These are phyloP conservation scores for Silene coronaria DNA, from an alignment of 179 eudicot genomes.

Conservation along the genomic window DNA sequence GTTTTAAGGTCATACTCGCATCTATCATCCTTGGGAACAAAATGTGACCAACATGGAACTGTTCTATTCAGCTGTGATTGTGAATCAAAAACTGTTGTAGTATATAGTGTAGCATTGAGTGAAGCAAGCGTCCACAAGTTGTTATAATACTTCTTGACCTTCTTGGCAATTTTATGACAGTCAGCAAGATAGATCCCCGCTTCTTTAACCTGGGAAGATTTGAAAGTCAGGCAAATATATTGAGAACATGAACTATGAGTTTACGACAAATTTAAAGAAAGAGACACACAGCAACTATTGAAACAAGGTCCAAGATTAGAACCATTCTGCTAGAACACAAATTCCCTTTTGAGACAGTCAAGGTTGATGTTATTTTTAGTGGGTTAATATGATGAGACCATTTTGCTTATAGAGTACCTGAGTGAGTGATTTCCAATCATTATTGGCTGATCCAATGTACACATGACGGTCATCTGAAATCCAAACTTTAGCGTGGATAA, in stretches of 20 bases:
- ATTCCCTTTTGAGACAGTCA: background rate
- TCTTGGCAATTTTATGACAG: slow-evolving; percentile 57
- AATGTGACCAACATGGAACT: slow-evolving; percentile 93
- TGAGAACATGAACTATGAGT: background rate
- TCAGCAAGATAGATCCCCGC: slow-evolving; percentile 63
- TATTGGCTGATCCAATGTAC: slow-evolving; percentile 88
- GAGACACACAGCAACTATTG: background rate
- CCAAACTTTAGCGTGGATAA: slow-evolving; percentile 89
- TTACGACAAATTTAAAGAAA: background rate
- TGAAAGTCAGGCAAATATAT: slow-evolving; percentile 1
- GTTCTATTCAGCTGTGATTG: slow-evolving; percentile 68
- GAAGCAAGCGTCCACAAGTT: slow-evolving; percentile 76
- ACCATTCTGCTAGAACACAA: background rate
- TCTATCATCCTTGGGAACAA: slow-evolving; percentile 45
- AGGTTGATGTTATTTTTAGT: background rate
- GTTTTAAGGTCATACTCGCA: slow-evolving; percentile 54
- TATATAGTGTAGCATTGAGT: slow-evolving; percentile 53
- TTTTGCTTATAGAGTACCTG: slow-evolving; percentile 41
- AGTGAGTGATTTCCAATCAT: slow-evolving; percentile 93
- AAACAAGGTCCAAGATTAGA: background rate
- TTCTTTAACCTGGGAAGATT: slow-evolving; percentile 63
- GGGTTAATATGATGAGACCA: background rate
- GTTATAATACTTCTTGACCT: slow-evolving; percentile 55
- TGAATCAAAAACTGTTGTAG: slow-evolving; percentile 54
- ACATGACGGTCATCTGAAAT: slow-evolving; percentile 59